These are phyloP conservation scores for Chrysoporthe puriensis DNA, from an alignment of 2,329 filamentous ascomycete genomes.

Conservation along the genomic window DNA sequence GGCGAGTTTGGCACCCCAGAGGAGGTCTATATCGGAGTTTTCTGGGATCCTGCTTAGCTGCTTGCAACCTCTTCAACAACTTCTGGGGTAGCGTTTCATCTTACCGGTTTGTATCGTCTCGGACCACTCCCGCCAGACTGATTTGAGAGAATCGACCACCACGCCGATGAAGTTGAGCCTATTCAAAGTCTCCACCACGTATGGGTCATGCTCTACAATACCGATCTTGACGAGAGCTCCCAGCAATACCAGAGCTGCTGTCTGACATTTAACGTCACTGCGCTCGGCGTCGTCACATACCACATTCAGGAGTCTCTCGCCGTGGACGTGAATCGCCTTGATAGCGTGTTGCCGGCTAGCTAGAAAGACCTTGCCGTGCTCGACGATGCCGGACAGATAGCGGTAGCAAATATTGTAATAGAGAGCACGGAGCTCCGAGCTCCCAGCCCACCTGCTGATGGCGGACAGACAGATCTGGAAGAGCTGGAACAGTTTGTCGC, in stretches of 20 bases:
- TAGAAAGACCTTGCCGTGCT: slow-evolving; percentile 52
- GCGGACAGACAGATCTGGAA: slow-evolving; percentile 86
- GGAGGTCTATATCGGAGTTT: slow-evolving; percentile 51
- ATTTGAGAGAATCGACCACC: slow-evolving; percentile 83
- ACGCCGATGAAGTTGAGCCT: slow-evolving; percentile 90
- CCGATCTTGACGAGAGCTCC: slow-evolving; percentile 76
- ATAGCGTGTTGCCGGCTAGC: slow-evolving; percentile 64
- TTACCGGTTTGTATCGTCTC: slow-evolving; percentile 60
- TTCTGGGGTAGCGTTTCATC: slow-evolving; percentile 28
- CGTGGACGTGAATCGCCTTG: slow-evolving; percentile 69
- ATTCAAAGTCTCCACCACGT: slow-evolving; percentile 78
- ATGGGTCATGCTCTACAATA: slow-evolving; percentile 69
- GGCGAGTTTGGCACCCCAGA: slow-evolving; percentile 73
- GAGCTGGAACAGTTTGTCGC: slow-evolving; percentile 87
- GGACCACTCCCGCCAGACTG: slow-evolving; percentile 73
- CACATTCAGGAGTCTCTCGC: slow-evolving; percentile 80
- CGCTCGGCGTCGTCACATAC: slow-evolving; percentile 93
- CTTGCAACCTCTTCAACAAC: slow-evolving; percentile 3
- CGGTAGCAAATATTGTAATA: slow-evolving; percentile 93
- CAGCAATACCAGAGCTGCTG: slow-evolving; percentile 84
- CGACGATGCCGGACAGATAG: slow-evolving; percentile 73
- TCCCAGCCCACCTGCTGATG: slow-evolving; percentile 73
- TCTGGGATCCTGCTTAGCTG: slow-evolving; percentile 35
- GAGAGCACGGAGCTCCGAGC: slow-evolving; percentile 73
- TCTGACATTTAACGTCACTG: slow-evolving; percentile 78